phyloP scores from a whole-genome alignment of 148 eudicot genomes.

The Euryodendron excelsum region DNA sequence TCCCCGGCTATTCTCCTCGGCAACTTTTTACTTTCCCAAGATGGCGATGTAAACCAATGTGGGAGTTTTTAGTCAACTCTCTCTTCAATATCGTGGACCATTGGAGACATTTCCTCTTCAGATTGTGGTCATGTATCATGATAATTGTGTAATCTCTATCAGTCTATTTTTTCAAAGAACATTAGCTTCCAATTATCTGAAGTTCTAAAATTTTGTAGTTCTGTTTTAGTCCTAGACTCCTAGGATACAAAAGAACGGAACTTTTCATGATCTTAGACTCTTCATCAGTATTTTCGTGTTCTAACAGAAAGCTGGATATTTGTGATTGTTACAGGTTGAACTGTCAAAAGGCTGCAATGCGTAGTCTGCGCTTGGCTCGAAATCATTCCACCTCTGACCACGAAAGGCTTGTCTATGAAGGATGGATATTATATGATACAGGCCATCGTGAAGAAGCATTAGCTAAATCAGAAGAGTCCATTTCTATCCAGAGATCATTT shows the following conservation, averaged over 20 bases:
- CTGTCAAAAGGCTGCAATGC: slow-evolving; percentile 91
- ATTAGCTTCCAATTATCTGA: neutral
- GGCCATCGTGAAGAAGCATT: slow-evolving; percentile 91
- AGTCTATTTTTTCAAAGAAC: neutral
- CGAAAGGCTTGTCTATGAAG: slow-evolving; percentile 85
- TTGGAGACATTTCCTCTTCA: neutral
- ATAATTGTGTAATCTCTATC: neutral
- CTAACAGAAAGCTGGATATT: neutral
- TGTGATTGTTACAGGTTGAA: slow-evolving; percentile 47
- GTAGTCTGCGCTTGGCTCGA: slow-evolving; percentile 72
- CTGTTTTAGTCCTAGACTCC: neutral
- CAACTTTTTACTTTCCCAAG: neutral
- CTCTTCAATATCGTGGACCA: neutral
- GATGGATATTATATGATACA: slow-evolving; percentile 87
- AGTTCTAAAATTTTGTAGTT: neutral
- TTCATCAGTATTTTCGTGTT: neutral
- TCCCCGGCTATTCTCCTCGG: neutral
- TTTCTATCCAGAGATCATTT: slow-evolving; percentile 74
- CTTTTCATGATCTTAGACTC: slow-evolving; percentile 5
- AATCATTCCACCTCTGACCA: slow-evolving; percentile 68
- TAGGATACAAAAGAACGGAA: neutral
- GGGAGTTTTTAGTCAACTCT: neutral
- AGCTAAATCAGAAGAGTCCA: slow-evolving; percentile 81
- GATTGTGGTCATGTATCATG: slow-evolving; percentile 14
- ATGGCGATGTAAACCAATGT: neutral